Base-by-base conservation (phyloP, 1,284 basidiomycete species). In the Trametes versicolor region DNA sequence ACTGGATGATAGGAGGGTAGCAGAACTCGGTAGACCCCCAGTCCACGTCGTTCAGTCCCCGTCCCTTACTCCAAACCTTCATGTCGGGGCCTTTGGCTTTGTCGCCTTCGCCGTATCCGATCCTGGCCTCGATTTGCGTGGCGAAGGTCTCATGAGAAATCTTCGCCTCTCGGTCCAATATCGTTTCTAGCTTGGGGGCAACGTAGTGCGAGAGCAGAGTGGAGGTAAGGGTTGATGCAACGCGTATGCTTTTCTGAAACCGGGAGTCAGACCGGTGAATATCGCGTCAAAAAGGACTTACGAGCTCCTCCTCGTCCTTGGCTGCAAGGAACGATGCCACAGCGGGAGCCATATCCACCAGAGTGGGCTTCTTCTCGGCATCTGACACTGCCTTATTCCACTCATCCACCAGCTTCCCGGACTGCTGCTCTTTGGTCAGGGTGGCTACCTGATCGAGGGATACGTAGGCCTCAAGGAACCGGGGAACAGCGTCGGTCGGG, bases 1-100 rank as follows among this genome's bases (percentile, higher is more conserved):
- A 98, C 75, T 98, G 97, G 73, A 99, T 94, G 76, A 98, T 97
- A 3, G 97, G 97, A 5, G 94, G 90, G 77, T 97, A 98, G 71
- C 95, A 94, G 80, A 97, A 97, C 78, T 99, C 97, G 2, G 94
- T 92, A 13, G 92, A 87, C 29, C 84, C 82, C 84, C 94, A 96
- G 76, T 99, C 97, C 63, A 96, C 92, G 63, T 94, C 89, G 57
- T 81, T 87, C n/a, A 95, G 77, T 10, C 87, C 84, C 73, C 88
- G 87, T 64, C 90, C 88, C 81, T 91, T 95, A 72, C 83, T 88
- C 94, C 95, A 97, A 10, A 96, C 87, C 74, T 92, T 96, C 89
- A 94, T 94, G 78, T 97, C 91, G 15, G 92, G 91, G 53, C 91
- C 89, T 80, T 93, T 95, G 8, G 85, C 87, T 64, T 83, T 83